Evolutionary conservation across 2,329 filamentous ascomycete species (phyloP), one percentile per base, ranked within the genome.

Genomic region (Colletotrichum navitas): DNA sequence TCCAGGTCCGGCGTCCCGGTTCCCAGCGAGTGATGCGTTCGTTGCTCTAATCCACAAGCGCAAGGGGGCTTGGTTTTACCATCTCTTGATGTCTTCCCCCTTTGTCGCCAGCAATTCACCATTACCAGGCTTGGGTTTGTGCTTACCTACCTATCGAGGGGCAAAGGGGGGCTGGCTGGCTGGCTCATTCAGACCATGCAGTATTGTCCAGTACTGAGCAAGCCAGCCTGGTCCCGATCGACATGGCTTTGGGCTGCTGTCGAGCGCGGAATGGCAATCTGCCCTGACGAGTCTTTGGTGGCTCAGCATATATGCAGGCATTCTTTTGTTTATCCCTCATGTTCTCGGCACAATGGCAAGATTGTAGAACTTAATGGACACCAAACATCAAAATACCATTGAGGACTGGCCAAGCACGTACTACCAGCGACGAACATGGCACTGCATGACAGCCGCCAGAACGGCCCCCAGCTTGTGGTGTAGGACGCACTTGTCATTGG

Each of bases 401-500:
- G 43, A 21, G 43, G 16, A 41, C n/a, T 39, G 45, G n/a, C n/a
- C 24, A 36, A 39, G 34, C n/a, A n/a, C n/a, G 45, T 34, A 39
- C n/a, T 55, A 29, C 21, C 47, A 21, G 41, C 47, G 34, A 61
- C 26, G 47, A 41, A 45, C 36, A 54, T 62, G 56, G 11, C 43
- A 47, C 36, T 45, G 56, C 45, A 36, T 11, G 34, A 54, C 62
- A 59, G 36, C n/a, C 34, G 32, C 29, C 26, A 47, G 41, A 26
- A 18, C 63, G 12, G 14, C 64, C 66, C 47, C 51, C 43, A 47
- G 3, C 39, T 51, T 65, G 52, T 58, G 52, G 47, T 65, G 43
- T 54, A 63, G 45, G 24, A 32, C 41, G 34, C 63, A 58, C 64
- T 54, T 55, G 65, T 68, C 45, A 71, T 71, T 71, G 65, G 68